Evolutionary conservation across 257 asterid genomes (phyloP).

Genomic region (Fraxinus pennsylvanica): DNA sequence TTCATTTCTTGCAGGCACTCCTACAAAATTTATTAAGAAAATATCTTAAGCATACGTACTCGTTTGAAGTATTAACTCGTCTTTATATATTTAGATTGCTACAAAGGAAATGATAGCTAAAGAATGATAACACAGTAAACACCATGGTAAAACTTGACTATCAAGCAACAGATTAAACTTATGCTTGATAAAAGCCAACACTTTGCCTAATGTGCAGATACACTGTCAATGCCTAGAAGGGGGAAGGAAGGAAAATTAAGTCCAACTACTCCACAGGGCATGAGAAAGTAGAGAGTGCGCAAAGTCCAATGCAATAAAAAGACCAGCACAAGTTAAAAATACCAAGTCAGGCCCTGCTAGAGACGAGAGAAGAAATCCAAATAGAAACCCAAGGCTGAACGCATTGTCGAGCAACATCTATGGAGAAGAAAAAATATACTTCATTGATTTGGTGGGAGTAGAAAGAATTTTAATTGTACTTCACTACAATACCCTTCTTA

Average conservation of each 20-base stretch:
- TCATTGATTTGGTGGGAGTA: neutral
- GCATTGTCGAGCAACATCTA: neutral
- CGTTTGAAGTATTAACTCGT: neutral
- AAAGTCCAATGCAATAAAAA: neutral
- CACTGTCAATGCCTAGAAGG: neutral
- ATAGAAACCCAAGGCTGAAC: neutral
- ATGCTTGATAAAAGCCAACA: neutral
- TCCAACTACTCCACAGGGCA: neutral
- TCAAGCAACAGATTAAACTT: neutral
- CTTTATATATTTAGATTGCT: too few relatives aligned
- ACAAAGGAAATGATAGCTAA: neutral
- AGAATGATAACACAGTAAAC: neutral
- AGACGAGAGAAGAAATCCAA: neutral
- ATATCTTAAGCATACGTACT: neutral
- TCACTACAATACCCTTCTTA: neutral
- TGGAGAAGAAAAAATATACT: neutral
- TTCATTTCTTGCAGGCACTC: neutral
- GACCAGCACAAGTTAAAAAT: neutral
- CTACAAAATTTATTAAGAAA: neutral
- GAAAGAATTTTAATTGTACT: neutral
- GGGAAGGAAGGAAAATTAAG: neutral
- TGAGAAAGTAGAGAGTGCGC: neutral
- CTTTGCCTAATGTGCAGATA: neutral
- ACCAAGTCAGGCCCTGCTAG: neutral
- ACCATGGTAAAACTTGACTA: neutral